Evolutionary conservation across 768 basidiomycete genomes (phyloP).

Genomic region (Tephrocybe sp.): DNA sequence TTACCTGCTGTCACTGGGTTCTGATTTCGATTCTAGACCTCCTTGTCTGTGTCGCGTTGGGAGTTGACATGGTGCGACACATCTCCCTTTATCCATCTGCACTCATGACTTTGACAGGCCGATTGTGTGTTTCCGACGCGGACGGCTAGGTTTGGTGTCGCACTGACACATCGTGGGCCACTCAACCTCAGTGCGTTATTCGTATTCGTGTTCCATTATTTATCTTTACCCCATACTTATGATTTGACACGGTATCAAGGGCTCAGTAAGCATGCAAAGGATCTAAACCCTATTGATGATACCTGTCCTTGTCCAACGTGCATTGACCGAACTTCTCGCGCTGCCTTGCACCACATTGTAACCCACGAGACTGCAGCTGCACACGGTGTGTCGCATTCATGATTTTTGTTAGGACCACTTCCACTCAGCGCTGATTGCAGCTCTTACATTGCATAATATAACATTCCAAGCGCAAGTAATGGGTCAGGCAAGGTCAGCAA

Average conservation of each 20-base stretch:
- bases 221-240: background rate
- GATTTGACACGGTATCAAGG: conserved; percentile 32
- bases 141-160: conserved; percentile 89
- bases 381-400: conserved; percentile 52
- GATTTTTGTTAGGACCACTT: conserved; percentile 15
- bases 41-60: conserved; percentile 87
- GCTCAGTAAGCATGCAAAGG: conserved; percentile 66
- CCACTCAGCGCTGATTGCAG: conserved; percentile 33
- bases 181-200: conserved; percentile 71
- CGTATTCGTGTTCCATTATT: background rate
- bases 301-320: conserved; percentile 89
- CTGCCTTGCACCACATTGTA: conserved; percentile 70
- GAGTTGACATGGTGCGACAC: conserved; percentile 78
- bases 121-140: conserved; percentile 94
- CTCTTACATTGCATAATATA: conserved; percentile 79
- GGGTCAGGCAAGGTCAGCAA: conserved; percentile 82
- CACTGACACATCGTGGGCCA: conserved; percentile 78
- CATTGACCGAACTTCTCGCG: conserved; percentile 58
- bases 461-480: conserved; percentile 86
- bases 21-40: conserved; percentile 50
- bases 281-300: conserved; percentile 71
- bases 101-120: conserved; percentile 44
- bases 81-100: background rate
- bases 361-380: conserved; percentile 85
- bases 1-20: background rate